phyloP scores from a whole-genome alignment of 2,329 filamentous ascomycete genomes.

The Macrophomina phaseolina region DNA sequence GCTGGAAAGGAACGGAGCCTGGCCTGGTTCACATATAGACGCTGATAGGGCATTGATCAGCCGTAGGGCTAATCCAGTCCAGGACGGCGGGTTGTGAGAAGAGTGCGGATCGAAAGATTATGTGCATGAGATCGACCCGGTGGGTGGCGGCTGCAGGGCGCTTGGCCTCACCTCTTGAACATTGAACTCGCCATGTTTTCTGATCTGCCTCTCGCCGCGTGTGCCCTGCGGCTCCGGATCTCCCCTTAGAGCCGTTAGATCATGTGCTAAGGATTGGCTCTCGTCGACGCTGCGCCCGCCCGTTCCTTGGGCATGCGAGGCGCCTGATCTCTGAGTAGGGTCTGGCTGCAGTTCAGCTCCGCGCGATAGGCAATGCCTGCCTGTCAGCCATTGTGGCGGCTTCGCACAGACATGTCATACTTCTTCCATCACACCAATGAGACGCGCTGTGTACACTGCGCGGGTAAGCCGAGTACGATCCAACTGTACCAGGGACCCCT shows the following conservation, averaged over 20 bases:
- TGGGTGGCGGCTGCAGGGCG: neutral
- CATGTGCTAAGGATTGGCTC: neutral
- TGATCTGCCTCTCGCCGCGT: neutral
- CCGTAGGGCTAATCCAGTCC: neutral
- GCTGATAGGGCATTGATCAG: neutral
- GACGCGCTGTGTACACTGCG: too few relatives aligned
- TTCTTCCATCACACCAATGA: neutral
- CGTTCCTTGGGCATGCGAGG: neutral
- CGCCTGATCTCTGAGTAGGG: neutral
- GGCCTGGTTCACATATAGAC: neutral
- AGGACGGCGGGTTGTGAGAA: neutral
- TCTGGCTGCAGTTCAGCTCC: too few relatives aligned
- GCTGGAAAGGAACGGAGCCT: neutral
- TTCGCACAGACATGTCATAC: neutral
- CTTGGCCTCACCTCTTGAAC: too few relatives aligned
- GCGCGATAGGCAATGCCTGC: neutral
- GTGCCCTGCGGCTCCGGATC: neutral
- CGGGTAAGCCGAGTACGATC: too few relatives aligned
- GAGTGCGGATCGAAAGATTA: neutral
- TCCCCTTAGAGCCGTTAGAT: neutral
- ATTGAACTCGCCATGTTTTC: neutral
- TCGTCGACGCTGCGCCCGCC: neutral
- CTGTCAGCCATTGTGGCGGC: neutral
- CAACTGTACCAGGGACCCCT: too few relatives aligned
- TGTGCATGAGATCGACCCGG: conserved; percentile 1